phyloP scores from a whole-genome alignment of 2,329 filamentous ascomycete genomes.

The Pseudocercospora fijiensis region DNA sequence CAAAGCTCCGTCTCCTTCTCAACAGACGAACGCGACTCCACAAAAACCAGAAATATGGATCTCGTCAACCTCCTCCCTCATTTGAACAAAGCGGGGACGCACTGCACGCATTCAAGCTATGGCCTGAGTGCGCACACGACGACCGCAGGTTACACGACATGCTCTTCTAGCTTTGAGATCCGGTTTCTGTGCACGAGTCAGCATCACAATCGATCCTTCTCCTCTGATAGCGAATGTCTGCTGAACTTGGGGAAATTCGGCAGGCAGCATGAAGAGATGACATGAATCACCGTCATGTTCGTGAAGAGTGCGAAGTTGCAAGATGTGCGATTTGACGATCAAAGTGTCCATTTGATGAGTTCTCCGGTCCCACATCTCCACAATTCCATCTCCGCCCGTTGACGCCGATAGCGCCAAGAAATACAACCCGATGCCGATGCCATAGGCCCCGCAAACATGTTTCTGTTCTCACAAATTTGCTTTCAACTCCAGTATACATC shows the following conservation, averaged over 20 bases:
- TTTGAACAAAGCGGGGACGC: neutral
- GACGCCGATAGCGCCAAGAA: neutral
- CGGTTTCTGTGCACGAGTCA: neutral
- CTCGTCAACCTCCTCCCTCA: too few species aligned
- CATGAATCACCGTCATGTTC: neutral
- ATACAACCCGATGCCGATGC: neutral
- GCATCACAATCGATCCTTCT: neutral
- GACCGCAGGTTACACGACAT: conserved; percentile 1
- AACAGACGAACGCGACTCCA: neutral
- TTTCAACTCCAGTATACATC: neutral
- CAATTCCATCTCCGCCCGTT: neutral
- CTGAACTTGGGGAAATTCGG: neutral
- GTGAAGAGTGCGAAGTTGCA: neutral
- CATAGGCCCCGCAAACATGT: neutral
- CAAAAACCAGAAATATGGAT: neutral
- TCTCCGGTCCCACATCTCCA: neutral
- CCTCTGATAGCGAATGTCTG: conserved; percentile 6
- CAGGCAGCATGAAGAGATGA: neutral
- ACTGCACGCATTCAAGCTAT: neutral
- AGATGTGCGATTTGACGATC: neutral
- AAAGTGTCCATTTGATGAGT: neutral
- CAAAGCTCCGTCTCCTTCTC: neutral
- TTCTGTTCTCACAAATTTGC: neutral
- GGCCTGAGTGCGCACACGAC: neutral
- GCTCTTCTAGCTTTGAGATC: neutral